Evolutionary conservation across 176 grass and related monocot species (phyloP).

Genomic region (Alopecurus myosuroides): DNA sequence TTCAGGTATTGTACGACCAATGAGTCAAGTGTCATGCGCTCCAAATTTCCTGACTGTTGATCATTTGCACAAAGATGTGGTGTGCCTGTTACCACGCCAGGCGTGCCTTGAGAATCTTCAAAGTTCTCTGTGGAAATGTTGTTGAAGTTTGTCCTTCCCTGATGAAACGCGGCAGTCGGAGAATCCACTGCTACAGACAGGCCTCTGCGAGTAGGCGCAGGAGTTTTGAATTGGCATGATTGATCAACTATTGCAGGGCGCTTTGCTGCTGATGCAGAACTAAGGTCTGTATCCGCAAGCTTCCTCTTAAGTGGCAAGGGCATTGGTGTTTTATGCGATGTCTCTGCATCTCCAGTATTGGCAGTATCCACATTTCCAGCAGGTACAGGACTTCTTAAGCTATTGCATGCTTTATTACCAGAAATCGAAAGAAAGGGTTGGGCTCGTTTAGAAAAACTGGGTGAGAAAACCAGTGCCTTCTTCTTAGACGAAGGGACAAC

Average conservation of each 20-base stretch:
- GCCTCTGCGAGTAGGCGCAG: conserved; percentile 55
- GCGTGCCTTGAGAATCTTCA: conserved; percentile 64
- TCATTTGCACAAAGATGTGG: conserved; percentile 35
- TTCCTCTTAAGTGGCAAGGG: conserved; percentile 84
- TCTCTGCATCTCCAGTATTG: conserved; percentile 38
- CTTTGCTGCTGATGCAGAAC: conserved; percentile 45
- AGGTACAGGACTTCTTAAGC: conserved; percentile 39
- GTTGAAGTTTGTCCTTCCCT: conserved; percentile 53
- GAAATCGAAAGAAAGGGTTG: conserved; percentile 31
- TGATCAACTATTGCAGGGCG: conserved; percentile 48
- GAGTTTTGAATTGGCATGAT: conserved; percentile 65
- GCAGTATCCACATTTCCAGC: conserved; percentile 26
- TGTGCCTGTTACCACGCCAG: conserved; percentile 39
- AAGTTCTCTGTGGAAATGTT: conserved; percentile 52
- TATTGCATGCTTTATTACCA: conserved; percentile 32
- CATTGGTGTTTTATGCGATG: conserved; percentile 55
- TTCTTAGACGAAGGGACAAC: conserved; percentile 47
- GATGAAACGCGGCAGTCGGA: conserved; percentile 40
- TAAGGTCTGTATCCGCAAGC: conserved; percentile 49
- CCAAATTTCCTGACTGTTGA: conserved; percentile 54
- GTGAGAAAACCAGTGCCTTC: conserved; percentile 72
- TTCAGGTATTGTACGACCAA: conserved; percentile 96
- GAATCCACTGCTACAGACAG: conserved; percentile 43
- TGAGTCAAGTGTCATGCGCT: conserved; percentile 87
- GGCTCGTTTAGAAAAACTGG: conserved; percentile 48